Conservation (phyloP, 108 stramenopile genomes). For the Cyclotella atomus region DNA sequence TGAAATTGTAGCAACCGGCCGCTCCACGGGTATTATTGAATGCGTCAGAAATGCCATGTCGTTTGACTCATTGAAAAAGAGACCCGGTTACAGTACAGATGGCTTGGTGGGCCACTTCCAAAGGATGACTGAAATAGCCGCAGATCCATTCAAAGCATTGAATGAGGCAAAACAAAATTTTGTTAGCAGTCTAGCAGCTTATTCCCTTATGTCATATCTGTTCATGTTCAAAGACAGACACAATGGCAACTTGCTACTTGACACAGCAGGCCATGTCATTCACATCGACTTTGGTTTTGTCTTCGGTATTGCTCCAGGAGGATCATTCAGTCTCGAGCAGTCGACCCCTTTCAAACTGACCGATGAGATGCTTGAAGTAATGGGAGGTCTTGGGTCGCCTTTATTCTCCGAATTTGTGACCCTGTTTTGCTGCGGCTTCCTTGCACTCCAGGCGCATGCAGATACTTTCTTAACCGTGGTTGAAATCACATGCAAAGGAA, state of each 20-base stretch:
- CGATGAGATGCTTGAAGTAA: constrained; percentile 93
- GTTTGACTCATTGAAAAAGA: constrained; percentile 95
- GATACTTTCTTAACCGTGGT: constrained; percentile 89
- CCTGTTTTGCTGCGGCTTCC: constrained; percentile 93
- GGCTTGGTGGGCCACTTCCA: constrained; percentile 78
- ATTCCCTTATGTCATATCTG: constrained; percentile 95
- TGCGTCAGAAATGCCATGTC: constrained; percentile 92
- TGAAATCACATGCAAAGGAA: constrained; percentile 87
- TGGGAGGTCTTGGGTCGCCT: constrained; percentile 89
- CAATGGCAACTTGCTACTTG: constrained; percentile 96
- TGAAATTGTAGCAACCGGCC: constrained; percentile 91
- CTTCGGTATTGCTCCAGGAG: constrained; percentile 95
- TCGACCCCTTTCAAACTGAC: constrained; percentile 99
- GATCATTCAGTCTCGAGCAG: constrained; percentile 92
- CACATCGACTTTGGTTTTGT: constrained; percentile 99
- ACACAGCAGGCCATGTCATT: constrained; percentile 96
- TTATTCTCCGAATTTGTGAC: constrained; percentile 97
- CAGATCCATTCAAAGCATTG: constrained; percentile 82
- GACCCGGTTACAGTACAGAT: constrained; percentile 86
- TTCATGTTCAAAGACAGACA: constrained; percentile 98
- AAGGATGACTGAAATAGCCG: constrained; percentile 84
- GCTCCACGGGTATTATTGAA: constrained; percentile 92
- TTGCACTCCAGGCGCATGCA: constrained; percentile 92
- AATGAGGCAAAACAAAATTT: constrained; percentile 81
- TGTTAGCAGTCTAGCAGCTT: constrained; percentile 94